These are phyloP conservation scores for Komagataella kurtzmanii DNA, from an alignment of 805 yeast species.

Conservation along the genomic window DNA sequence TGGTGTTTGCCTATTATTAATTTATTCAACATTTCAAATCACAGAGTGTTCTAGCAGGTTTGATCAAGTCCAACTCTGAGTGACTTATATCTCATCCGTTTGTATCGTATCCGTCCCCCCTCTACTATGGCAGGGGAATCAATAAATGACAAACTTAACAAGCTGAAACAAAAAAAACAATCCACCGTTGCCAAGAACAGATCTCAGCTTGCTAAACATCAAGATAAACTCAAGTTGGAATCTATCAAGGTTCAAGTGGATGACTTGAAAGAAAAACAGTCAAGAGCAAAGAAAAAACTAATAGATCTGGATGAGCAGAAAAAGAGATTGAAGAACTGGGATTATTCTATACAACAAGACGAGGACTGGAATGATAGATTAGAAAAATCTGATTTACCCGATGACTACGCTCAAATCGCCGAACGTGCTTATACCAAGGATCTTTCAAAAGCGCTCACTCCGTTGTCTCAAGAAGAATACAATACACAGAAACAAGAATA, in stretches of 20 bases:
- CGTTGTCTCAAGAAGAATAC: not conserved
- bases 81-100: too few species aligned
- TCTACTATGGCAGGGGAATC: not conserved
- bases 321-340: not conserved
- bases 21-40: too few species aligned
- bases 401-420: not conserved
- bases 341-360: not conserved
- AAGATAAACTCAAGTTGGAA: not conserved
- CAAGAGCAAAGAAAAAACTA: not conserved
- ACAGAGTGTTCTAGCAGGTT: too few species aligned
- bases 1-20: too few species aligned
- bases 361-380: not conserved
- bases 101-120: not conserved
- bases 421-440: not conserved
- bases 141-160: not conserved
- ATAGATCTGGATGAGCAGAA: not conserved
- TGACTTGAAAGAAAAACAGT: not conserved
- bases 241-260: not conserved
- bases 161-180: not conserved
- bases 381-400: not conserved
- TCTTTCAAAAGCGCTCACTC: not conserved
- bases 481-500: not conserved
- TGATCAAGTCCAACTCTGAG: too few species aligned
- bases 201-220: not conserved
- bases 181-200: not conserved